Evolutionary conservation across 2,329 filamentous ascomycete species (phyloP), one percentile per base, ranked within the genome.

Genomic region (Fusarium burgessii): DNA sequence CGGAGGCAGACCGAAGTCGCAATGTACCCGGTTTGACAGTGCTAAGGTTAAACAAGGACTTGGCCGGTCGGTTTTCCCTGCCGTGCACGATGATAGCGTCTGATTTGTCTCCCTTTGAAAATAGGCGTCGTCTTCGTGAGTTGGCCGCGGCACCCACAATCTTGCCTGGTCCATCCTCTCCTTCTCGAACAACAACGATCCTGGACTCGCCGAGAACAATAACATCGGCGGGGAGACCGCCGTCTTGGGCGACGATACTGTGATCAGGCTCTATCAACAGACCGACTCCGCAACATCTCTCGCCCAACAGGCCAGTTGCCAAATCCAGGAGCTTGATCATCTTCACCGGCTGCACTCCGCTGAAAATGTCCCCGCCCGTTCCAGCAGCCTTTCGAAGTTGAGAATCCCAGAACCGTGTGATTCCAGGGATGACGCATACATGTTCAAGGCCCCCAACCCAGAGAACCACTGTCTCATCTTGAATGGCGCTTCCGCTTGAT

Each of bases 381-480:
- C 84, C 84, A 11, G 79, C 79, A 17, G 83, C 82, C 66, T 84
- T 86, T 15, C 86, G 85, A 14, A 88, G 81, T 69, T 90, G 87
- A 2, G 87, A 84, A 38, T 89, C 88, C 88, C 88, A 90, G 78
- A 90, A 90, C 17, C 84, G 84, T 8, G 85, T 80, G 10, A 90
- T 79, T 1, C 83, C 83, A 2, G 88, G 86, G 50, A 90, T 87
- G 29, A 88, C 83, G 27, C 85, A 88, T 27, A 90, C 85, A 35
- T 89, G 85, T 62, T 90, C 88, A 4, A 83, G 76, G 17, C 87
- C 83, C 12, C 87, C 86, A 35, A 90, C 82, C 88, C 88, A 90
- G 7, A 90, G 78, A 9, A 86, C 84, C 6, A 87, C 81, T 40
- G 83, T 87, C 78, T 90, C 88, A 23, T 89, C 87, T 8, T 83